Conservation (phyloP, 495 filamentous ascomycete genomes). For the Aspergillus campestris region DNA sequence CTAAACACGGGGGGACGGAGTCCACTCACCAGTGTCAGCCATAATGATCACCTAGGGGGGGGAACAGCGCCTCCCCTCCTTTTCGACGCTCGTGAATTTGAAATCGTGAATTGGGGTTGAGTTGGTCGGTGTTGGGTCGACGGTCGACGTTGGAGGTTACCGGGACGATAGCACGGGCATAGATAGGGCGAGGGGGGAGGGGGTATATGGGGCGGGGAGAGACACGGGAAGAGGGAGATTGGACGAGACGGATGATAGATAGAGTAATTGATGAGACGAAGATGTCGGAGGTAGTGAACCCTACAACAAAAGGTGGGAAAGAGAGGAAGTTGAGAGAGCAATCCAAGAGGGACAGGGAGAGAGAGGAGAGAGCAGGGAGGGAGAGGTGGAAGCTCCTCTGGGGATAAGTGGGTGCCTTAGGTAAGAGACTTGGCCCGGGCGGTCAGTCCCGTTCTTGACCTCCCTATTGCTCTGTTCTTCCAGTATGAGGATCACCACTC, state of each 20-base stretch:
- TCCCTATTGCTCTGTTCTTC: too few species aligned
- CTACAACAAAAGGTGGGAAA: too few species aligned
- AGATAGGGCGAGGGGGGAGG: slow-evolving; percentile 20
- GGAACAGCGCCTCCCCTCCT: slow-evolving; percentile 22
- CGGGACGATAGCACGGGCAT: slow-evolving; percentile 25
- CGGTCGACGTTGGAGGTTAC: slow-evolving; percentile 6
- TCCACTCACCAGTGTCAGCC: slow-evolving; percentile 32
- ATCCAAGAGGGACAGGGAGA: background rate
- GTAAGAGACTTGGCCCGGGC: background rate
- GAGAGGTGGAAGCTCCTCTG: slow-evolving; percentile 2
- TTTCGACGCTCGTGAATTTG: slow-evolving; percentile 8
- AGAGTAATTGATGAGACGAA: slow-evolving; percentile 1
- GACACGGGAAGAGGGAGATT: background rate
- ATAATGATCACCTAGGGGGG: slow-evolving; percentile 30
- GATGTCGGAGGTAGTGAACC: too few species aligned
- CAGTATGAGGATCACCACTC: too few species aligned
- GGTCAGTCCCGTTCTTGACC: too few species aligned
- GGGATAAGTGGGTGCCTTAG: slow-evolving; percentile 3
- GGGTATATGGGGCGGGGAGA: slow-evolving; percentile 4
- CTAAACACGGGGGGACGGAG: background rate
- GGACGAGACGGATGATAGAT: background rate
- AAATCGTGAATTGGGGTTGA: slow-evolving; percentile 14
- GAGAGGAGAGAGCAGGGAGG: slow-evolving; percentile 1
- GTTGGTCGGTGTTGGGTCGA: slow-evolving; percentile 9
- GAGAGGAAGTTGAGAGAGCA: too few species aligned